Evolutionary conservation across 2,329 filamentous ascomycete species (phyloP), one percentile per base, ranked within the genome.

Genomic region (Xylaria sp.): DNA sequence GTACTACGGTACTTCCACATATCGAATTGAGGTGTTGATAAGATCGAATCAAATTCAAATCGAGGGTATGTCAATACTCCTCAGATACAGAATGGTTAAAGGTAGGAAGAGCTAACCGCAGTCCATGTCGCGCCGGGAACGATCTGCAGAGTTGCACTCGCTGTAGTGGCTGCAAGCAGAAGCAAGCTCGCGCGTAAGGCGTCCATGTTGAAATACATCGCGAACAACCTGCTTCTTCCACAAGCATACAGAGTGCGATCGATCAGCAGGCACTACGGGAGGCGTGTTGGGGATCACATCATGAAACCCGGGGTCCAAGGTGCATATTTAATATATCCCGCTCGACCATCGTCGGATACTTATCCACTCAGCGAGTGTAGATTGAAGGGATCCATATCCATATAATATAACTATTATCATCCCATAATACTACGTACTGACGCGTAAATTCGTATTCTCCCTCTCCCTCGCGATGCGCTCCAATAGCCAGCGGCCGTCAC

Each of bases 71-170:
- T 12, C 20, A 25, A 58, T 18, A 13, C 8, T 44, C 10, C 41
- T 20, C 7, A 8, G 39, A 12, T 39, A 37, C 10, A 56, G 15
- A 52, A 31, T 23, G 25, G n/a, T 31, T 37, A 18, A 15, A 28
- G 18, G 10, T 3, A n/a, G 54, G 28, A 31, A 15, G 25, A 62
- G 71, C 72, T 60, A 39, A 78, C 76, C 58, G 70, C 76, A 10
- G 77, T 78, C 76, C 73, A 74, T 3, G 76, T 78, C 28, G 71
- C 76, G 18, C 76, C 76, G 2, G 77, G 75, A 18, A 78, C 69
- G 59, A 78, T 74, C 62, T 78, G 77, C 1, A 78, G 70, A 18
- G 76, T 74, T 5, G 77, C 77, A n/a, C 63, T 67, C 13, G 72
- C 75, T 46, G 72, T 57, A 9, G 65, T 65, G n/a, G 74, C 75